These are phyloP conservation scores for Emydomyces testavorans DNA, from an alignment of 2,329 filamentous ascomycete species.

Conservation along the genomic window DNA sequence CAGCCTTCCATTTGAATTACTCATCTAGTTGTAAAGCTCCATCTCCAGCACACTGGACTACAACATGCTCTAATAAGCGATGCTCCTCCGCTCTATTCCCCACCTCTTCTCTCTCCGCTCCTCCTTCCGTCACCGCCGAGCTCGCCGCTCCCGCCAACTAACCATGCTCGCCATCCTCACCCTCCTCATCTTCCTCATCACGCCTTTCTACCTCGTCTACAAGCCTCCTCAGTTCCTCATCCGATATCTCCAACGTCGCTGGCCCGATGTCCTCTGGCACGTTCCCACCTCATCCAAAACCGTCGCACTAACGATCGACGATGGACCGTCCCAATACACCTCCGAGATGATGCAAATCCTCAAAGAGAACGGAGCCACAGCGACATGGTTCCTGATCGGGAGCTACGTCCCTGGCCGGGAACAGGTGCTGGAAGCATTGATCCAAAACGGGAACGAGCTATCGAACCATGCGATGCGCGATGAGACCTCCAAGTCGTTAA, in stretches of 20 bases:
- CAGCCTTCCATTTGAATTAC: too few relatives aligned
- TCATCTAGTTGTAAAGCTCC: too few relatives aligned
- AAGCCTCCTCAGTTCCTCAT: constrained; percentile 66
- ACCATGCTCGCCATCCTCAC: constrained; percentile 7
- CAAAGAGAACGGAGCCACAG: constrained; percentile 53
- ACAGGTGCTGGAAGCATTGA: constrained; percentile 44
- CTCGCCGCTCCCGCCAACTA: not conserved
- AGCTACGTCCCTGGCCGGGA: constrained; percentile 49
- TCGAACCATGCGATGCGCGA: constrained; percentile 87
- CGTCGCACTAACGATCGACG: constrained; percentile 76
- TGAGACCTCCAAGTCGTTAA: constrained; percentile 57
- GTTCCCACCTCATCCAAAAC: constrained; percentile 48
- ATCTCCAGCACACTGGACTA: not conserved
- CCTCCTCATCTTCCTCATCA: constrained; percentile 6
- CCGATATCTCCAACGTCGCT: constrained; percentile 55
- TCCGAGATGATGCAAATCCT: constrained; percentile 57
- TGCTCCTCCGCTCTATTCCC: constrained; percentile 5
- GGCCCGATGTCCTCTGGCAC: constrained; percentile 71
- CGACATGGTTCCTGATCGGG: constrained; percentile 85
- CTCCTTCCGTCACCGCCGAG: constrained; percentile 7
- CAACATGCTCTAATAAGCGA: not conserved
- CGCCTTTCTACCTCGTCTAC: constrained; percentile 60
- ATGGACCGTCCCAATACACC: constrained; percentile 66
- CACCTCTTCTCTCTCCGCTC: constrained; percentile 5
- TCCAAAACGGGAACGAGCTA: constrained; percentile 50